Conservation (phyloP, 1,284 basidiomycete species). For the Ceratobasidium papillatum region DNA sequence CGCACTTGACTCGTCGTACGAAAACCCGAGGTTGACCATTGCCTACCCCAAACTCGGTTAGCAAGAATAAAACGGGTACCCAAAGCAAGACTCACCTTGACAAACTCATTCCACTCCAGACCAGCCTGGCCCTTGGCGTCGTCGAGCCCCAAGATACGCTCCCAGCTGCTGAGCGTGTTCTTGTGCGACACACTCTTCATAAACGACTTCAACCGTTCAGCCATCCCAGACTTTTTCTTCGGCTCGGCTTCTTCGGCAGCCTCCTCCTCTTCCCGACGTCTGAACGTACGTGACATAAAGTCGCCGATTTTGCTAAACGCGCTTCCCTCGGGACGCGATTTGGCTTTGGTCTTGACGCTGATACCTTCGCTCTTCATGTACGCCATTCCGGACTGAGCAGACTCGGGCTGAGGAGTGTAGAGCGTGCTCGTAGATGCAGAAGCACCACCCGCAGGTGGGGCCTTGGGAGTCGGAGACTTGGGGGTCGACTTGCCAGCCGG, state of each 20-base stretch:
- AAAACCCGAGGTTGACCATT: slow-evolving; percentile 42
- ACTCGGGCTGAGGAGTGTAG: slow-evolving; percentile 38
- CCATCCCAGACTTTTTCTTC: slow-evolving; percentile 8
- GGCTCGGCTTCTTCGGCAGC: slow-evolving; percentile 17
- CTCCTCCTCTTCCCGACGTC: slow-evolving; percentile 16
- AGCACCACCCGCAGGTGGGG: neutral
- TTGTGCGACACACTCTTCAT: slow-evolving; percentile 36
- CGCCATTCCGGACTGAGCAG: slow-evolving; percentile 36
- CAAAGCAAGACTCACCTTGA: slow-evolving; percentile 40
- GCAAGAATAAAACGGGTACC: neutral
- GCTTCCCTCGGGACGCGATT: slow-evolving; percentile 30
- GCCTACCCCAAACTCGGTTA: slow-evolving; percentile 37
- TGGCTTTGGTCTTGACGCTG: slow-evolving; percentile 37
- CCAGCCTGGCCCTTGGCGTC: slow-evolving; percentile 25
- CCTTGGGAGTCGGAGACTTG: slow-evolving; percentile 2
- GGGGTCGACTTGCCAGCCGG: slow-evolving; percentile 3
- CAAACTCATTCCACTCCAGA: slow-evolving; percentile 43
- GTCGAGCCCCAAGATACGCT: slow-evolving; percentile 21
- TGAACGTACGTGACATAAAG: slow-evolving; percentile 32
- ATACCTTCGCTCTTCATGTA: slow-evolving; percentile 39
- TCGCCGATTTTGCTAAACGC: slow-evolving; percentile 23
- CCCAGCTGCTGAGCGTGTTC: neutral
- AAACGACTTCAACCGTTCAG: slow-evolving; percentile 33
- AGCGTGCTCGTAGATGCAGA: slow-evolving; percentile 36
- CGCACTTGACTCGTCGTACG: slow-evolving; percentile 41